Evolutionary conservation across 257 asterid genomes (phyloP).

Genomic region (Nicotiana knightiana): DNA sequence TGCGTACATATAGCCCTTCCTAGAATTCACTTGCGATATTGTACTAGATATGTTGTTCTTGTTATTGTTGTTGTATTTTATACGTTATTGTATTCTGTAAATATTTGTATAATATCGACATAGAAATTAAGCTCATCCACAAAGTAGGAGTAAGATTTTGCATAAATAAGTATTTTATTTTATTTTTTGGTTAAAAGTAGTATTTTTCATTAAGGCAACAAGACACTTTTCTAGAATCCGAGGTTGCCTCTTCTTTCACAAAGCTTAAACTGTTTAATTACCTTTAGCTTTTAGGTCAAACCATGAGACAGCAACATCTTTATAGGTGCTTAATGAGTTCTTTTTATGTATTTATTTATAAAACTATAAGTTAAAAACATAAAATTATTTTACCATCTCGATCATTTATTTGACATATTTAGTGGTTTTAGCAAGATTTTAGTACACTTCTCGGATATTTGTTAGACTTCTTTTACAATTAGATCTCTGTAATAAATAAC

Average conservation of each 20-base stretch:
- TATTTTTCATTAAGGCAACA: not conserved
- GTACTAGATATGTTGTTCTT: too few species aligned
- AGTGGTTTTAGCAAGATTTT: not conserved
- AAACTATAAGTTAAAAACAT: too few species aligned
- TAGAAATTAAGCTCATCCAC: not conserved
- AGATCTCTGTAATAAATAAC: too few species aligned
- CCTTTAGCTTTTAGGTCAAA: slow-evolving; percentile 40
- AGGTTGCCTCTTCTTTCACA: slow-evolving; percentile 32
- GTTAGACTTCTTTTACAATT: not conserved
- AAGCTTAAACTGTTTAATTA: slow-evolving; percentile 14
- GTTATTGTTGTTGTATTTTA: too few species aligned
- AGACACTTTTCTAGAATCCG: slow-evolving; percentile 40
- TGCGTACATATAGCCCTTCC: too few species aligned
- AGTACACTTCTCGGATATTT: not conserved
- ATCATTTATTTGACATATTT: not conserved
- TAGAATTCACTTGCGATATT: too few species aligned
- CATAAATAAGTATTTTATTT: not conserved
- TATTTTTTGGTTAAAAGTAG: not conserved
- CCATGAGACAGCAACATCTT: not conserved
- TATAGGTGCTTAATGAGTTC: not conserved
- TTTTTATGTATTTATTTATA: not conserved
- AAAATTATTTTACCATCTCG: not conserved
- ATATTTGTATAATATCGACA: not conserved
- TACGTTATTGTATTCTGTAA: not conserved
- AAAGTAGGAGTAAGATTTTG: too few species aligned